phyloP scores from a whole-genome alignment of 2,329 filamentous ascomycete genomes.

The Fusarium nurragi region DNA sequence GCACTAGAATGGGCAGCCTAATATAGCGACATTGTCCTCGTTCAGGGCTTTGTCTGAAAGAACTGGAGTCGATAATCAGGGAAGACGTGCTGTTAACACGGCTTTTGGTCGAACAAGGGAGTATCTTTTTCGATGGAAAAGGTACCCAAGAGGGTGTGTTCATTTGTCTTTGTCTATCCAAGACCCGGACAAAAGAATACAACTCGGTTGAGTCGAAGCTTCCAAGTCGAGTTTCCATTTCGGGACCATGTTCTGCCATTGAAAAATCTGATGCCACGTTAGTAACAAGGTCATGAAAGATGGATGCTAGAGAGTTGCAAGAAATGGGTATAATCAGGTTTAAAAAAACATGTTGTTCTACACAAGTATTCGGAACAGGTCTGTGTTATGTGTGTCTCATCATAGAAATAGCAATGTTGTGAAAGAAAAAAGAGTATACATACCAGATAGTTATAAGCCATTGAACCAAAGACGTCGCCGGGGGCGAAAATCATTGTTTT shows the following conservation, averaged over 20 bases:
- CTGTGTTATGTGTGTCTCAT: slow-evolving; percentile 49
- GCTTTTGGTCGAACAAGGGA: slow-evolving; percentile 5
- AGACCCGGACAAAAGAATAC: slow-evolving; percentile 9
- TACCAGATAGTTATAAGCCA: slow-evolving; percentile 7
- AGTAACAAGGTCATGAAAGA: slow-evolving; percentile 18
- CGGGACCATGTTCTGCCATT: slow-evolving; percentile 6
- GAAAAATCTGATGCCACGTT: slow-evolving; percentile 21
- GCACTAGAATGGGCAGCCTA: not conserved
- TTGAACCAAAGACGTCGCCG: not conserved
- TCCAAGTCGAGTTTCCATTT: slow-evolving; percentile 25
- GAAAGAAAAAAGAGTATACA: slow-evolving; percentile 6
- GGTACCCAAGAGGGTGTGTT: slow-evolving; percentile 12
- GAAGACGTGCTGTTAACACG: not conserved
- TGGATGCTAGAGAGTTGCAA: slow-evolving; percentile 4
- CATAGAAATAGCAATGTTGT: slow-evolving; percentile 29
- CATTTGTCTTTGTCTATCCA: slow-evolving; percentile 20
- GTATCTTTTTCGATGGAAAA: not conserved
- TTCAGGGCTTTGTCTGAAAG: slow-evolving; percentile 24
- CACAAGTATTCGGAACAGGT: slow-evolving; percentile 49
- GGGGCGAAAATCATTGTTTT: not conserved
- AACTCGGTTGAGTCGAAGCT: slow-evolving; percentile 10
- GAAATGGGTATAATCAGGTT: slow-evolving; percentile 38
- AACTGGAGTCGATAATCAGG: slow-evolving; percentile 3
- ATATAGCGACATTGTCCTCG: slow-evolving; percentile 18
- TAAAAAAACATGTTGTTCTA: slow-evolving; percentile 44